Base-by-base conservation (phyloP, 2,329 filamentous ascomycete species). In the Metarhizium anisopliae region DNA sequence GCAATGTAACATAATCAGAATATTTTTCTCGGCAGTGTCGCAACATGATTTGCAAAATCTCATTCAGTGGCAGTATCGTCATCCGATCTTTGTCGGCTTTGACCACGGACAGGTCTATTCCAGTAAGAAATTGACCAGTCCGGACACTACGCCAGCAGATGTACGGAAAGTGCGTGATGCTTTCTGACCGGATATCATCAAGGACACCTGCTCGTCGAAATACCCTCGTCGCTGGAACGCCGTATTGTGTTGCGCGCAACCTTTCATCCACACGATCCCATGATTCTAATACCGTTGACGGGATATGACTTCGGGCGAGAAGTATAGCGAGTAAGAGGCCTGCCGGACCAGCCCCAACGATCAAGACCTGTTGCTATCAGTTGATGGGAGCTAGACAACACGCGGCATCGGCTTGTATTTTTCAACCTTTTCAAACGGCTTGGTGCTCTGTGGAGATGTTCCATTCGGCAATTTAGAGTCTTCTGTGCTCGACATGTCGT, bases 1-100 rank as follows among this genome's bases (percentile, higher is more conserved):
- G 63, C 1, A 77, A 59, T 25, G 67, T 64, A 0, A 69, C 70
- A 4, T 63, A 68, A 0, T 63, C 61, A 45, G 71, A 61, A n/a
- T 56, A 55, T 30, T 43, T 51, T 6, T 61, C 64, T 42, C 65
- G 59, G 6, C 73, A 62, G 59, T 75, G 71, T 18, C 65, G 61
- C 16, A 73, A 67, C 2, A 80, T 62, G 1, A 80, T 60, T 38
- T 68, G 60, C 3, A 72, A 70, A 1, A 80, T 66, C 55, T 69
- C 64, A 55, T 75, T 72, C 8, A 79, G 61, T 1, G 75, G 74
- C 32, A 79, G 61, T 1, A 73, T 72, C 0, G 72, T 72, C 67
- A 78, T 70, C 50, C 68, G 56, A 36, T 58, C 53, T 11, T 51
- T 43, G 18, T 58, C 54, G 64, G 52, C 47, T 30, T 43, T 47